Evolutionary conservation across 805 yeast species (phyloP).

Genomic region (Wickerhamomyces kurtzmanii): DNA sequence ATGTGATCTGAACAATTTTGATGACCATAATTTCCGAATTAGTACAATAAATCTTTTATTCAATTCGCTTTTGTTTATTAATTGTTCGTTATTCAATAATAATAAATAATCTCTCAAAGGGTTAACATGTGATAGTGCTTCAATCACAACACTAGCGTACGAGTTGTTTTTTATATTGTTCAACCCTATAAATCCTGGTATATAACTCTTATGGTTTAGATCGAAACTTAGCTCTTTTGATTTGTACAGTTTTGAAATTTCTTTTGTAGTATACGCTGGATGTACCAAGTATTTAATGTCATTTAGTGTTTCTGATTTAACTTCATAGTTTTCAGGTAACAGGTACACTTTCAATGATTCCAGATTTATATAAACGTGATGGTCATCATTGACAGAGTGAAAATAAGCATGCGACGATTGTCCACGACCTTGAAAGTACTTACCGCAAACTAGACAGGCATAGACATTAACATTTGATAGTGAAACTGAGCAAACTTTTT

Average conservation of each 20-base stretch:
- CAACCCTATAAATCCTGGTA: slow-evolving; percentile 59
- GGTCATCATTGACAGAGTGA: slow-evolving; percentile 56
- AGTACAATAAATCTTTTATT: slow-evolving; percentile 33
- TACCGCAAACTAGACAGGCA: slow-evolving; percentile 68
- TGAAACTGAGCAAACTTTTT: slow-evolving; percentile 55
- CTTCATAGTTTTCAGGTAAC: slow-evolving; percentile 53
- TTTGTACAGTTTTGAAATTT: slow-evolving; percentile 23
- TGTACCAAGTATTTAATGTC: slow-evolving; percentile 43
- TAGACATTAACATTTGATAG: slow-evolving; percentile 53
- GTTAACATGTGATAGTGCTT: slow-evolving; percentile 41
- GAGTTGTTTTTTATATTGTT: slow-evolving; percentile 42
- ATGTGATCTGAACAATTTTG: slow-evolving; percentile 45
- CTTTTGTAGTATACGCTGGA: slow-evolving; percentile 35
- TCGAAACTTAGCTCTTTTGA: slow-evolving; percentile 25
- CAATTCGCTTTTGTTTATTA: slow-evolving; percentile 26
- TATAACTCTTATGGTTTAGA: slow-evolving; percentile 33
- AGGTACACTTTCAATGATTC: slow-evolving; percentile 36
- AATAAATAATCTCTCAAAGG: slow-evolving; percentile 39
- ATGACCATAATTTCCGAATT: slow-evolving; percentile 56
- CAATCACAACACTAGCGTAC: slow-evolving; percentile 49
- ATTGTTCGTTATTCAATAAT: slow-evolving; percentile 9
- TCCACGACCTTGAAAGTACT: slow-evolving; percentile 60
- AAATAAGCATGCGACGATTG: slow-evolving; percentile 53
- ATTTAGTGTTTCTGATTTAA: slow-evolving; percentile 26
- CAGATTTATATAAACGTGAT: slow-evolving; percentile 54